Evolutionary conservation across 2,329 filamentous ascomycete species (phyloP).

Genomic region (Lasiodiplodia sp.): DNA sequence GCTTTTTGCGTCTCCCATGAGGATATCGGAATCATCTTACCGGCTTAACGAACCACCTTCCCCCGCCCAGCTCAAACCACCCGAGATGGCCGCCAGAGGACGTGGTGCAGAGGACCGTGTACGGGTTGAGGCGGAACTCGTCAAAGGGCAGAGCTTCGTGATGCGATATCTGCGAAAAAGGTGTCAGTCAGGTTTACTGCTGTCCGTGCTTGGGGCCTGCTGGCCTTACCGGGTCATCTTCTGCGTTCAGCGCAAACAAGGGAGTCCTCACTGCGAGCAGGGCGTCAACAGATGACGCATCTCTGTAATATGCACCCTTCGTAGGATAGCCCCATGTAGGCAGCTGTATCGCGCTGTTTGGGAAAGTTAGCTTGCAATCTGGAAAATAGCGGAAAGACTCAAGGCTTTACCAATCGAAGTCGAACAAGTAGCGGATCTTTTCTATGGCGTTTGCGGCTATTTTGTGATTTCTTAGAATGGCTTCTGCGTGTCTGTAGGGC

Average conservation of each 20-base stretch:
- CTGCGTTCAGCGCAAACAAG: slow-evolving; percentile 78
- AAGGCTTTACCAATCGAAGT: slow-evolving; percentile 73
- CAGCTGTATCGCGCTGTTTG: slow-evolving; percentile 62
- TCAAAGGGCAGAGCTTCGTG: not conserved
- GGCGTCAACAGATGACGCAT: slow-evolving; percentile 81
- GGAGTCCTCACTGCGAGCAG: slow-evolving; percentile 79
- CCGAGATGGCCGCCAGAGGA: not conserved
- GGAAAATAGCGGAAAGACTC: too few relatives aligned
- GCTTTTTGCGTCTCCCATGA: not conserved
- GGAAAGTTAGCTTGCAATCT: too few relatives aligned
- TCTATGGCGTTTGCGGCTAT: slow-evolving; percentile 72
- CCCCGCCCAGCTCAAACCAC: not conserved
- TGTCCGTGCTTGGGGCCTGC: not conserved
- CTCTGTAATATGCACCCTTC: slow-evolving; percentile 88
- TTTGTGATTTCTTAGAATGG: slow-evolving; percentile 71
- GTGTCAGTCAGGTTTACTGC: not conserved
- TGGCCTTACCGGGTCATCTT: slow-evolving; percentile 72
- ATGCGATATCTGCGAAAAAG: not conserved
- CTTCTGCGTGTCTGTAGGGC: slow-evolving; percentile 60
- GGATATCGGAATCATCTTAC: not conserved
- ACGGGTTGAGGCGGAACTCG: not conserved
- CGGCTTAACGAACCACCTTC: not conserved
- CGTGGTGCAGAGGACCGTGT: not conserved
- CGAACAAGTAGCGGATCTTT: slow-evolving; percentile 75
- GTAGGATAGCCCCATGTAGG: slow-evolving; percentile 88